Conservation (phyloP, 768 basidiomycete species). For the Boletales sp. region DNA sequence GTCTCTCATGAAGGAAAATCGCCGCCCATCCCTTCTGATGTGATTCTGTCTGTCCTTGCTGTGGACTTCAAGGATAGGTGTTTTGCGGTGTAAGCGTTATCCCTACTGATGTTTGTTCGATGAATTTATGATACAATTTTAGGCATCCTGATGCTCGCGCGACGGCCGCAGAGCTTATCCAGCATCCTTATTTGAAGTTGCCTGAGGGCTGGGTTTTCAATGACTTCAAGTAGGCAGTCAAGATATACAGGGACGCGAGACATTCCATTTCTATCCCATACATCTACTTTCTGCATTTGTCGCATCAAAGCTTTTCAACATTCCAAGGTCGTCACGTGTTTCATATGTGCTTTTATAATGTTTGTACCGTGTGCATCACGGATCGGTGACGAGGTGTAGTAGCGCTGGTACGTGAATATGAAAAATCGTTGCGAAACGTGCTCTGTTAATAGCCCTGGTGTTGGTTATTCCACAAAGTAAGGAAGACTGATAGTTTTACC, state of each 20-base stretch:
- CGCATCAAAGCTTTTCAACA: slow-evolving; percentile 14
- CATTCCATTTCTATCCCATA: slow-evolving; percentile 21
- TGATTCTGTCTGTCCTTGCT: slow-evolving; percentile 69
- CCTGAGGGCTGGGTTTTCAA: slow-evolving; percentile 74
- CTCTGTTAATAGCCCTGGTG: background rate
- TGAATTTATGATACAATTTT: slow-evolving; percentile 2
- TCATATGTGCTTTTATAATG: slow-evolving; percentile 33
- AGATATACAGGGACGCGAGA: slow-evolving; percentile 14
- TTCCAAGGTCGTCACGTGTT: slow-evolving; percentile 21
- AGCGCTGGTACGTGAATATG: slow-evolving; percentile 31
- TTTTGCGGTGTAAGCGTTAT: slow-evolving; percentile 72
- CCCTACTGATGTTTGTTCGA: background rate
- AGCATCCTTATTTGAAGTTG: slow-evolving; percentile 74
- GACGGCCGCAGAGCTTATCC: slow-evolving; percentile 70
- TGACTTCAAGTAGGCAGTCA: slow-evolving; percentile 36
- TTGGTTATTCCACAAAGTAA: too few species aligned
- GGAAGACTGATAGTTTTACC: too few species aligned
- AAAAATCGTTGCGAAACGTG: slow-evolving; percentile 1
- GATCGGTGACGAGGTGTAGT: slow-evolving; percentile 27
- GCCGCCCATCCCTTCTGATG: slow-evolving; percentile 86
- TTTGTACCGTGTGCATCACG: slow-evolving; percentile 24
- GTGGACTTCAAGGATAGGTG: slow-evolving; percentile 86
- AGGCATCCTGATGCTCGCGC: slow-evolving; percentile 86
- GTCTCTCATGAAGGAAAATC: slow-evolving; percentile 80
- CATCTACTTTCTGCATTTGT: slow-evolving; percentile 25